phyloP scores from a whole-genome alignment of 768 basidiomycete species.

The Tulasnella sp. region DNA sequence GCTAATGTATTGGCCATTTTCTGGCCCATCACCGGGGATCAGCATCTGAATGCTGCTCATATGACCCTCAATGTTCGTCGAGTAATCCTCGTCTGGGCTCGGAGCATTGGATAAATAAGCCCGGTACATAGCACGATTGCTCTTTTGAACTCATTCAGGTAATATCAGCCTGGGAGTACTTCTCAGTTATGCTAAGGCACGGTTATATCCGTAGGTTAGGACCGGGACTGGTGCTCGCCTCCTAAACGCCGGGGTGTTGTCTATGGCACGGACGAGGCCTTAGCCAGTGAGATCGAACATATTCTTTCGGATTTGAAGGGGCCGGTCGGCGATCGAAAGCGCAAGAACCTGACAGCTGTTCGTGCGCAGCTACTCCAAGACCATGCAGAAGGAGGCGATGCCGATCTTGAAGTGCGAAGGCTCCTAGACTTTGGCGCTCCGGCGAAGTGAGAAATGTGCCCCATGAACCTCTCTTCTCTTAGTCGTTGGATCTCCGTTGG shows the following conservation, averaged over 20 bases:
- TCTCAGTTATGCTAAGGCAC: not conserved
- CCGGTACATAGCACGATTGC: not conserved
- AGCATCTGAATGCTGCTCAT: not conserved
- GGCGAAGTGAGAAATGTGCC: no score
- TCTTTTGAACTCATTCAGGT: conserved; percentile 1
- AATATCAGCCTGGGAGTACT: not conserved
- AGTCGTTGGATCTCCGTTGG: no score
- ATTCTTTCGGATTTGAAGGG: conserved; percentile 13
- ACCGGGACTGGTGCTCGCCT: conserved; percentile 3
- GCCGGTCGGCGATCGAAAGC: conserved; percentile 2
- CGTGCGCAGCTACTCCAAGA: not conserved
- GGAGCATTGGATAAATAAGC: no score
- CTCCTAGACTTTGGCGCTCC: not conserved
- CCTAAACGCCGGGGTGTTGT: not conserved
- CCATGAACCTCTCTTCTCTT: no score
- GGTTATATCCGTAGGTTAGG: not conserved
- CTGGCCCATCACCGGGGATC: conserved; percentile 13
- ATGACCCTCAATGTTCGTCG: not conserved
- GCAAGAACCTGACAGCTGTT: conserved; percentile 6
- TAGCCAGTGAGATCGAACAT: not conserved
- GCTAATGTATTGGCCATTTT: not conserved
- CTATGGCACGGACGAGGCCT: not conserved
- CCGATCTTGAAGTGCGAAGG: not conserved
- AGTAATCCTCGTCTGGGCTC: no score
- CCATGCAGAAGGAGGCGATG: not conserved